A percentile compares a stretch with the other conserved stretches of the same genome.
Evolutionary conservation across 441 rosid species (phyloP).

Genomic region (Syzygium syzygioides): DNA sequence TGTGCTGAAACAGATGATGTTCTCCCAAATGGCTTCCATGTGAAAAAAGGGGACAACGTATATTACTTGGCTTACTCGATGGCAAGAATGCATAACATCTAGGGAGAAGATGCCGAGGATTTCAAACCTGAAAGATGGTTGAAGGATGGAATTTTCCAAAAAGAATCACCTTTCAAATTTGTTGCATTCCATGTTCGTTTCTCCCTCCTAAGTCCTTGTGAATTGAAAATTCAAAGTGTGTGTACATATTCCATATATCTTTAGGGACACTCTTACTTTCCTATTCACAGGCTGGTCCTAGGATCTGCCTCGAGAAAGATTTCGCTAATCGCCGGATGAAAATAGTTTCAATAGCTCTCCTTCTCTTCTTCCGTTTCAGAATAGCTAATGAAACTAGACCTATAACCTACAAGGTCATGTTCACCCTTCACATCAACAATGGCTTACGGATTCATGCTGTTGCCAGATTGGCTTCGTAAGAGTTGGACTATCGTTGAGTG

Average conservation of each 20-base stretch:
- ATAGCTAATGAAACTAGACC: conserved; percentile 35
- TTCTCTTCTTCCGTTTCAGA: conserved; percentile 54
- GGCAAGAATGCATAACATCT: conserved; percentile 69
- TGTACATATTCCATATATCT: too few relatives aligned
- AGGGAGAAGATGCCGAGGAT: conserved; percentile 75
- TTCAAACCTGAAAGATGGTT: conserved; percentile 88
- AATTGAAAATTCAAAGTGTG: neutral
- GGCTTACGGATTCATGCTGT: conserved; percentile 44
- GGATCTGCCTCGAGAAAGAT: conserved; percentile 46
- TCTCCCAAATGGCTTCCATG: conserved; percentile 63
- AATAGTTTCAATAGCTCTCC: conserved; percentile 54
- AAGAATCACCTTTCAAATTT: conserved; percentile 73
- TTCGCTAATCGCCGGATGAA: conserved; percentile 70
- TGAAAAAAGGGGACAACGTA: conserved; percentile 54
- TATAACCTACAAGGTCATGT: conserved; percentile 47
- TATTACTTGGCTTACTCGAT: conserved; percentile 62
- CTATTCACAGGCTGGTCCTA: conserved; percentile 60
- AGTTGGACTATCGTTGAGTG: neutral
- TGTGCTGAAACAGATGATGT: conserved; percentile 53
- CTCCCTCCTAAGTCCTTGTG: neutral
- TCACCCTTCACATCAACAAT: conserved; percentile 65
- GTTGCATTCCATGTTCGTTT: conserved; percentile 51
- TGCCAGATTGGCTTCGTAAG: conserved; percentile 15
- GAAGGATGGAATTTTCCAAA: conserved; percentile 53
- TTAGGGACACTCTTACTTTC: neutral